Percentiles rank a stretch among this genome's conserved stretches.
These are phyloP conservation scores for Pythium diclinum DNA, from an alignment of 352 stramenopile species.

Conservation along the genomic window DNA sequence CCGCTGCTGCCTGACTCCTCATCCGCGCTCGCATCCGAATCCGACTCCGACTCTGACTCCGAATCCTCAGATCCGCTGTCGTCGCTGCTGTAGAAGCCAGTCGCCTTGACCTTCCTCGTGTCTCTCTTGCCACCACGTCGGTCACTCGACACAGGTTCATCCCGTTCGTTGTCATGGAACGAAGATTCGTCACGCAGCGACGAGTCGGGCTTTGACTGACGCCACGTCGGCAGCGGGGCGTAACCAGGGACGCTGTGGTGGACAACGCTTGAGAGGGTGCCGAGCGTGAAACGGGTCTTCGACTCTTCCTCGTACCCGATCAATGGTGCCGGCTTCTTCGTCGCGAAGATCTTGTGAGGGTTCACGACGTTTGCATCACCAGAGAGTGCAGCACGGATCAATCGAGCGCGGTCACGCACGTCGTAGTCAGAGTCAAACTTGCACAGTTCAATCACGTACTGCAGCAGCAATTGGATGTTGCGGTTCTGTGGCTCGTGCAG, in stretches of 20 bases:
- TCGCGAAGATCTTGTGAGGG: constrained; percentile 72
- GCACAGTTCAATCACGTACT: constrained; percentile 91
- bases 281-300: constrained; percentile 79
- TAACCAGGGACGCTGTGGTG: constrained; percentile 86
- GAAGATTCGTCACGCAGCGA: constrained; percentile 73
- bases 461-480: constrained; percentile 75
- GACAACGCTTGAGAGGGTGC: constrained; percentile 85
- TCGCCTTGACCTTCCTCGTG: constrained; percentile 33
- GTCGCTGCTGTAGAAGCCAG: constrained; percentile 71
- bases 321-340: constrained; percentile 74
- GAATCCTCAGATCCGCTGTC: constrained; percentile 43
- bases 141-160: constrained; percentile 9
- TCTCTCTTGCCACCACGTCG: constrained; percentile 27
- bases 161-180: constrained; percentile 34
- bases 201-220: constrained; percentile 55
- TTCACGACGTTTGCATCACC: constrained; percentile 58
- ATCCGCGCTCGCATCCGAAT: constrained; percentile 34
- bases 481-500: constrained; percentile 65
- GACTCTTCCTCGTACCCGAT: constrained; percentile 72
- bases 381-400: constrained; percentile 74
- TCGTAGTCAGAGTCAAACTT: constrained; percentile 93
- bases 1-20: constrained; percentile 18
- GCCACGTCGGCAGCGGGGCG: constrained; percentile 68
- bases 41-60: constrained; percentile 33
- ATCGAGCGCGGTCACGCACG: constrained; percentile 87